Evolutionary conservation across 352 stramenopile species (phyloP), one percentile per base, ranked within the genome.

Genomic region (Phytophthora chlamydospora): DNA sequence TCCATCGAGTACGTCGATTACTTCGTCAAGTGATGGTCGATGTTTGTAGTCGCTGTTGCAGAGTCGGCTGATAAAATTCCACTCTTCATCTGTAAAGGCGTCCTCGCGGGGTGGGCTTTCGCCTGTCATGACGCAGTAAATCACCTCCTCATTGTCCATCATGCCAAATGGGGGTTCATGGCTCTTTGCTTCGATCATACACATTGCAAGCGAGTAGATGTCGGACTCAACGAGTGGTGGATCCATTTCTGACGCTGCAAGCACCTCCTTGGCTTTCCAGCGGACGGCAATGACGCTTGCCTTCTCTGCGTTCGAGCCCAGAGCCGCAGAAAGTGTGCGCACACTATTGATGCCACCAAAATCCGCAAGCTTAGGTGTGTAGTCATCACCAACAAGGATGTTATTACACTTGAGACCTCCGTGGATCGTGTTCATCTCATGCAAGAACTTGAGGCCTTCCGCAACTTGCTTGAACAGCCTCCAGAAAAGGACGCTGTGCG

Each of bases 321-420:
- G 24, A n/a, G 38, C 51, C 11, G 56, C 47, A 2, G 62, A 68
- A 3, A 66, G 44, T 2, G 32, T 60, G 0, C 62, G 62, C 6
- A 65, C 56, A 4, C 58, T 35, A 16, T 41, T 63, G 19, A 69
- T 67, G n/a, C 56, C 57, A 57, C 56, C 57, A 57, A 80, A 80
- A 36, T 80, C 72, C 10, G 59, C 44, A 0, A 80, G 16, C 49
- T 77, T 77, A 1, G 62, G 53, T 0, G 56, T 68, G 35, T 58
- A 40, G 12, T 58, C 38, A 4, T 47, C 31, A 11, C 68, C 63
- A 5, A 81, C 76, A 2, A 97, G 71, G 35, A 96, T 71, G 54
- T 97, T 97, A 11, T 61, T 78, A 27, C 80, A 82, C 58, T 96
- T 96, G 8, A 96, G 72, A n/a, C 89, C 88, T 11, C 89, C 77